A percentile compares a stretch with the other conserved stretches of the same genome.
Evolutionary conservation across 1,139 yeast genomes (phyloP).

Genomic region (Geotrichum restrictum): DNA sequence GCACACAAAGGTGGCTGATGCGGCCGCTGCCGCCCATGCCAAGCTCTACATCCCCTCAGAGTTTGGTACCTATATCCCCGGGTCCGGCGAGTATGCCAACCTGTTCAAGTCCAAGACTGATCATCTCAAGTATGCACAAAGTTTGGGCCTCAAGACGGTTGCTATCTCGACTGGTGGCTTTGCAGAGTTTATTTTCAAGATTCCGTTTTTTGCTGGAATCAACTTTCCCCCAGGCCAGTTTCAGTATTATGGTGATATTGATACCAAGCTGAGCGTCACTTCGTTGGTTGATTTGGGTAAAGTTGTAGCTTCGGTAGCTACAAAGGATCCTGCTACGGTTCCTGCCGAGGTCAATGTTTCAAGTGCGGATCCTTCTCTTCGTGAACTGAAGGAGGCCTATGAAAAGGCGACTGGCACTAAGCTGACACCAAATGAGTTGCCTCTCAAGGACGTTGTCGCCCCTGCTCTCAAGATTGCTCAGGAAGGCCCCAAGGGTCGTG

Average conservation of each 20-base stretch:
- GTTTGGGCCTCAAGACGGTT: constrained; percentile 50
- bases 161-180: constrained; percentile 48
- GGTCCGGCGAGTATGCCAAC: constrained; percentile 38
- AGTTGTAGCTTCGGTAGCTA: constrained; percentile 44
- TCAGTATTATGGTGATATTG: constrained; percentile 41
- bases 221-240: constrained; percentile 22
- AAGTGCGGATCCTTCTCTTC: constrained; percentile 44
- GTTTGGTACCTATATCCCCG: constrained; percentile 49
- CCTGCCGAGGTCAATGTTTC: constrained; percentile 48
- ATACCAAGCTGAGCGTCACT: constrained; percentile 39
- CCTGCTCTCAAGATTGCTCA: constrained; percentile 11
- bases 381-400: constrained; percentile 43
- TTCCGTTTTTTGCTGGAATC: constrained; percentile 40
- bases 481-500: constrained; percentile 10
- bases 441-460: constrained; percentile 4
- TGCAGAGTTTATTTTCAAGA: constrained; percentile 33
- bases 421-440: constrained; percentile 31
- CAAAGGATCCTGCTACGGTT: constrained; percentile 41
- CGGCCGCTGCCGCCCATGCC: constrained; percentile 44
- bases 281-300: constrained; percentile 49
- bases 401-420: constrained; percentile 44
- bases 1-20: constrained; percentile 36
- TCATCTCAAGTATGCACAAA: constrained; percentile 45
- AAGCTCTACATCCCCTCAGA: constrained; percentile 60
- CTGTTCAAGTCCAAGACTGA: constrained; percentile 41